Evolutionary conservation across 768 basidiomycete genomes (phyloP).

Genomic region (Basidioascus undulatus): DNA sequence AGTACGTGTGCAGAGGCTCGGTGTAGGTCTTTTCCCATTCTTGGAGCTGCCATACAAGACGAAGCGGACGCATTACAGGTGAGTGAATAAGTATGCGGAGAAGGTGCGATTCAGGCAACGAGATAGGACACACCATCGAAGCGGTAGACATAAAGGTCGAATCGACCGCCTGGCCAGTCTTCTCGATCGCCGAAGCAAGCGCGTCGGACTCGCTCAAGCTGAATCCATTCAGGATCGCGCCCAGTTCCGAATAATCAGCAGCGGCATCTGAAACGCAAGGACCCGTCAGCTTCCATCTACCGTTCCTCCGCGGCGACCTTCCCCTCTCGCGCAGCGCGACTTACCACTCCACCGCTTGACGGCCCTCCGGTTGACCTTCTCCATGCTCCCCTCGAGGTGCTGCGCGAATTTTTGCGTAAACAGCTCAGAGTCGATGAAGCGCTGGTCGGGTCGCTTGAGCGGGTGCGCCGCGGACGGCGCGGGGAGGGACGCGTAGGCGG

Average conservation of each 20-base stretch:
- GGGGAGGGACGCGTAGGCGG: constrained; percentile 62
- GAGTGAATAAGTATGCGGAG: not conserved
- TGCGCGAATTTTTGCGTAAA: constrained; percentile 90
- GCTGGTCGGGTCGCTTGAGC: constrained; percentile 74
- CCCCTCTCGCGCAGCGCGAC: no score
- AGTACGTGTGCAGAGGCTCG: constrained; percentile 85
- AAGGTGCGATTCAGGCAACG: not conserved
- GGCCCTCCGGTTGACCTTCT: constrained; percentile 76
- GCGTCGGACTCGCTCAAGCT: constrained; percentile 51
- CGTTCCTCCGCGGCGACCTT: constrained; percentile 12
- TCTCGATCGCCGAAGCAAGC: constrained; percentile 69
- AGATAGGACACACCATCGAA: constrained; percentile 34
- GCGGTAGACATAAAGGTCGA: constrained; percentile 81
- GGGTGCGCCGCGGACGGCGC: constrained; percentile 73
- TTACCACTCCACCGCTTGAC: constrained; percentile 90
- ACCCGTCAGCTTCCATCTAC: constrained; percentile 12
- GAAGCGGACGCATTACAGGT: no score
- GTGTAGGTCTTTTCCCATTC: constrained; percentile 86
- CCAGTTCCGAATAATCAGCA: constrained; percentile 72
- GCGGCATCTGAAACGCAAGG: constrained; percentile 32
- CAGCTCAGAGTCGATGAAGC: constrained; percentile 83
- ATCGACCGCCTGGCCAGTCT: constrained; percentile 89
- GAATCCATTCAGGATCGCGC: constrained; percentile 76
- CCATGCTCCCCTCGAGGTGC: constrained; percentile 78
- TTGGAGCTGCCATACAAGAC: constrained; percentile 34